Conservation (phyloP, 768 basidiomycete species). For the Boletellus ananiceps region DNA sequence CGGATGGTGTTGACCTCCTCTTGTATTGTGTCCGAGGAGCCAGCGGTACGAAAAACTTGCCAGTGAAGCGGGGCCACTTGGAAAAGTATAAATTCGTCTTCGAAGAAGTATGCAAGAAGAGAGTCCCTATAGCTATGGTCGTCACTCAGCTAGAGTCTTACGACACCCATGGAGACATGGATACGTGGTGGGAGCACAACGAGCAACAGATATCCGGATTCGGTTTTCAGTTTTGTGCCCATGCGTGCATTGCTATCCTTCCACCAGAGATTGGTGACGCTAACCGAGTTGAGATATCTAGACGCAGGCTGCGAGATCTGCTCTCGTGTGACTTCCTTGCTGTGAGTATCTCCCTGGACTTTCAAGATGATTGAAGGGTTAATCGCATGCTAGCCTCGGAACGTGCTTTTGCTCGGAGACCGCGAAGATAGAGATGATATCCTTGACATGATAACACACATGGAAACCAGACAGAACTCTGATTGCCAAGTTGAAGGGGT, state of each 20-base stretch:
- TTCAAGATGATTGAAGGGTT: not conserved
- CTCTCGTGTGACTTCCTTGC: not conserved
- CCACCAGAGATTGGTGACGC: slow-evolving; percentile 3
- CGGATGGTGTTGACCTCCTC: slow-evolving; percentile 25
- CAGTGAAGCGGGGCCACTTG: slow-evolving; percentile 13
- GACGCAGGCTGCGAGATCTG: not conserved
- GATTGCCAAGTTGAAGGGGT: not conserved
- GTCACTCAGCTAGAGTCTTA: slow-evolving; percentile 28
- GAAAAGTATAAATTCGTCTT: slow-evolving; percentile 23
- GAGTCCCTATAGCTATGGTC: slow-evolving; percentile 23
- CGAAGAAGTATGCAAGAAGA: slow-evolving; percentile 22
- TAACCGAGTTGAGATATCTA: slow-evolving; percentile 9
- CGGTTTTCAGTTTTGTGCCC: slow-evolving; percentile 27
- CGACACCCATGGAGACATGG: slow-evolving; percentile 24
- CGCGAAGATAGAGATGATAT: slow-evolving; percentile 12
- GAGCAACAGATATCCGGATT: slow-evolving; percentile 21
- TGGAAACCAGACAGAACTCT: not conserved
- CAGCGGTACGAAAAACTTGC: slow-evolving; percentile 8
- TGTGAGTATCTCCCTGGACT: slow-evolving; percentile 9
- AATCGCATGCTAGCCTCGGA: slow-evolving; percentile 12
- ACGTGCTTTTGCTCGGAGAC: slow-evolving; percentile 18
- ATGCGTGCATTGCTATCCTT: slow-evolving; percentile 35
- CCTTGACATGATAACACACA: slow-evolving; percentile 1
- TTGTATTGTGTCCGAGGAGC: slow-evolving; percentile 28
- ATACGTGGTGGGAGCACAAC: slow-evolving; percentile 35